Evolutionary conservation across 305 asterid species (phyloP), one percentile per base, ranked within the genome.

Genomic region (Stenogyne calaminthoides): DNA sequence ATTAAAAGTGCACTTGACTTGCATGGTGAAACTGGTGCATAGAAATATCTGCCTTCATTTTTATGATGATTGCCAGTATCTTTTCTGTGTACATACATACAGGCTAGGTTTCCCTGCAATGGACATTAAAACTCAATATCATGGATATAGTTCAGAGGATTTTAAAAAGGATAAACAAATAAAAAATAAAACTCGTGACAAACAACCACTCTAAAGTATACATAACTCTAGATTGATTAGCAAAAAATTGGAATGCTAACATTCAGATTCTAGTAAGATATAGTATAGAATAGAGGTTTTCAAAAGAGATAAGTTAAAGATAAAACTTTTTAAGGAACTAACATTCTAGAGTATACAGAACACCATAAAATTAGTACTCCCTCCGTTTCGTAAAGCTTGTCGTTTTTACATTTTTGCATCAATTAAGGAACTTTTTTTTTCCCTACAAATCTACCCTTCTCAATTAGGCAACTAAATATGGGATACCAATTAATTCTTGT

Each of bases 61-160:
- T 39, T 73, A 44, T 16, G 15, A 19, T 69, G 64, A 60, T 39
- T 32, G 57, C 34, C 36, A 12, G n/a, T 66, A 19, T 75, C 51
- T 64, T 56, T 14, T 65, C 51, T 65, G 59, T 15, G 52, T 37
- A 39, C 49, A 37, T n/a, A n/a, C n/a, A n/a, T 65, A 40, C 34
- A 22, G n/a, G 72, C 74, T 40, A 69, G 42, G 58, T 51, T 67
- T 73, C 63, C 61, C 40, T 55, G 74, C 68, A 63, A 57, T 61
- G 58, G 49, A 2, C 70, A 54, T 67, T 59, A 62, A 57, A 69
- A 25, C 58, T 55, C 56, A 70, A 65, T 51, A 29, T 29, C 39
- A 8, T 44, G 36, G 55, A 63, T 64, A 16, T 64, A 56, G 22
- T 66, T 34, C 66, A 6, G 18, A 32, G 69, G 18, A 65, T 47